These are phyloP conservation scores for Aspergillus hortae DNA, from an alignment of 2,329 filamentous ascomycete genomes.

Conservation along the genomic window DNA sequence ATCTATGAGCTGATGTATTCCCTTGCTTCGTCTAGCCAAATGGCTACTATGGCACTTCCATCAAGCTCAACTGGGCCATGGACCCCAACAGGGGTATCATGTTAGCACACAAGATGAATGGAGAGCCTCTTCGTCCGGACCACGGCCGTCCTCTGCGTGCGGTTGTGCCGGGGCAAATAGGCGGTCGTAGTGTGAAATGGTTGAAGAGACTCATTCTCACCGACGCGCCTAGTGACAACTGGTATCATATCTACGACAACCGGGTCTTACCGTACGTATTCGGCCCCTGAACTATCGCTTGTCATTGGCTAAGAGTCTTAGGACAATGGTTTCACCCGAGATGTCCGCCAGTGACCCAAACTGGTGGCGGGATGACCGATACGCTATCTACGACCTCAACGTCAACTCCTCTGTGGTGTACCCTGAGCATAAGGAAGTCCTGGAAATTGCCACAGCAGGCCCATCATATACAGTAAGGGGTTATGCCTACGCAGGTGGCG, in stretches of 20 bases:
- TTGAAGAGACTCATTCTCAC: slow-evolving; percentile 77
- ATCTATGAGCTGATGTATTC: slow-evolving; percentile 1
- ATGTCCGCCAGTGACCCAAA: slow-evolving; percentile 68
- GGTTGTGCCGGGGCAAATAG: slow-evolving; percentile 87
- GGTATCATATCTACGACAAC: slow-evolving; percentile 96
- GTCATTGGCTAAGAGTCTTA: slow-evolving; percentile 17
- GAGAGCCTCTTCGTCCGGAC: slow-evolving; percentile 72
- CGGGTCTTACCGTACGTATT: slow-evolving; percentile 66
- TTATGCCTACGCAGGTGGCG: slow-evolving; percentile 86
- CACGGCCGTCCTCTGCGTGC: slow-evolving; percentile 81
- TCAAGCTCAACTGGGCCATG: slow-evolving; percentile 85
- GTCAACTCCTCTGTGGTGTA: slow-evolving; percentile 79
- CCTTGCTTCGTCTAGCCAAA: slow-evolving; percentile 57
- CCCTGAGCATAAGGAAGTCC: slow-evolving; percentile 71
- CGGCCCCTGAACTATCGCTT: background rate
- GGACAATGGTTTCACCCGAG: slow-evolving; percentile 77
- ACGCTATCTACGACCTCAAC: slow-evolving; percentile 89
- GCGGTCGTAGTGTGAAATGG: slow-evolving; percentile 92
- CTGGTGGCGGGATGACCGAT: slow-evolving; percentile 85
- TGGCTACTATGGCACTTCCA: slow-evolving; percentile 80
- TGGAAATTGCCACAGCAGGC: slow-evolving; percentile 49
- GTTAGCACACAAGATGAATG: slow-evolving; percentile 89
- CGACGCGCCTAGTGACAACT: slow-evolving; percentile 77
- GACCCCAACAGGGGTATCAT: slow-evolving; percentile 80
- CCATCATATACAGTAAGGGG: slow-evolving; percentile 65